These are phyloP conservation scores for Aristolochia fimbriata DNA, from an alignment of 164 flowering plant species.

Conservation along the genomic window DNA sequence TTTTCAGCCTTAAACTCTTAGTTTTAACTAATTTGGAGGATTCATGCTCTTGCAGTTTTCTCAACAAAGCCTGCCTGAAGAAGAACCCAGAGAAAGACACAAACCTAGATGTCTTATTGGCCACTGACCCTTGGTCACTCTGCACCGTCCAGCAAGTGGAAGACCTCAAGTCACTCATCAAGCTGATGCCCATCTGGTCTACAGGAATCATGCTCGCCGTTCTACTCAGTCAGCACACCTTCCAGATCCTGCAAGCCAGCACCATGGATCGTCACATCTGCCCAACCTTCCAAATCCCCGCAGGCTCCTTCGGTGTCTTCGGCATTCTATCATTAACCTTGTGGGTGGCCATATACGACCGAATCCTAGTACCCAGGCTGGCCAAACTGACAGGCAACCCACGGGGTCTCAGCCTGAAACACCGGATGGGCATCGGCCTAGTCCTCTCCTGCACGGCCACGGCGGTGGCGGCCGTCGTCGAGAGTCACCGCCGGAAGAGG, in stretches of 20 bases:
- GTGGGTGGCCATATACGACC: slow-evolving; percentile 46
- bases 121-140: slow-evolving; percentile 29
- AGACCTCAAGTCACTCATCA: slow-evolving; percentile 30
- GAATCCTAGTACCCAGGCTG: slow-evolving; percentile 25
- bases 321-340: slow-evolving; percentile 16
- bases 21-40: too few species aligned
- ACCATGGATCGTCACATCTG: slow-evolving; percentile 48
- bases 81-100: slow-evolving; percentile 20
- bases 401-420: slow-evolving; percentile 22
- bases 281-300: slow-evolving; percentile 38
- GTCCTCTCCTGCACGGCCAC: slow-evolving; percentile 15
- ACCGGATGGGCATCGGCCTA: slow-evolving; percentile 49
- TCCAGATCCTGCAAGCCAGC: slow-evolving; percentile 30
- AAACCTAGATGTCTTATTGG: slow-evolving; percentile 23
- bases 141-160: slow-evolving; percentile 45
- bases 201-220: slow-evolving; percentile 26
- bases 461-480: slow-evolving; percentile 25
- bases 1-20: too few species aligned
- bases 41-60: slow-evolving; percentile 13
- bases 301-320: slow-evolving; percentile 38
- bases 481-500: slow-evolving; percentile 32
- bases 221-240: slow-evolving; percentile 17
- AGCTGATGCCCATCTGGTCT: slow-evolving; percentile 42
- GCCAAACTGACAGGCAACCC: slow-evolving; percentile 24
- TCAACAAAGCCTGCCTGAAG: slow-evolving; percentile 39